phyloP scores from a whole-genome alignment of 345 rosid species.

The Acer campestre region DNA sequence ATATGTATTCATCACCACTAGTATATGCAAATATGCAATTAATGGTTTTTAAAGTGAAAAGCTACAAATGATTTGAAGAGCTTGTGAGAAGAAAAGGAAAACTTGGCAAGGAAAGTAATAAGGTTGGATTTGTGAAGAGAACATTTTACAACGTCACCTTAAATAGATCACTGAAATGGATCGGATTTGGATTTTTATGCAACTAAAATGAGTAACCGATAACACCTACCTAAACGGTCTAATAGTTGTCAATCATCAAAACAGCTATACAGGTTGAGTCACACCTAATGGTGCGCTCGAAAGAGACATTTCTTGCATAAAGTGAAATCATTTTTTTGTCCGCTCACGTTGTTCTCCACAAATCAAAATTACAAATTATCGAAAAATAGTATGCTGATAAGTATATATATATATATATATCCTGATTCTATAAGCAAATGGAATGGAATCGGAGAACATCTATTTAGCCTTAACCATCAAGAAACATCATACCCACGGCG shows the following conservation, averaged over 20 bases:
- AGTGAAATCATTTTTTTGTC: background rate
- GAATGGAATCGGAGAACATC: background rate
- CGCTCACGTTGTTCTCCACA: background rate
- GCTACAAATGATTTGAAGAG: background rate
- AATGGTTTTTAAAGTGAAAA: background rate
- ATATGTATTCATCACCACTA: background rate
- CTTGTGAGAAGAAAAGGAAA: background rate
- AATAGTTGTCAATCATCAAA: background rate
- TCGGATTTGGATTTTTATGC: conserved; percentile 13
- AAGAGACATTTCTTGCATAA: background rate
- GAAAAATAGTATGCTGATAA: background rate
- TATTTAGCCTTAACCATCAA: background rate
- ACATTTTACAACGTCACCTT: background rate
- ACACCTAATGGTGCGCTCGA: background rate
- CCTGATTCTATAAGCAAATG: background rate
- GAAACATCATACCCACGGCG: background rate
- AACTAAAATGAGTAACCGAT: background rate
- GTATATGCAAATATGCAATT: background rate
- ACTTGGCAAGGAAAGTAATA: background rate
- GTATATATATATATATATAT: conserved; percentile 6
- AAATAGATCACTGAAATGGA: background rate
- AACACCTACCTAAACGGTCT: background rate
- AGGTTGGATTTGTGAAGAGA: conserved; percentile 14
- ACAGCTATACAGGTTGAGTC: background rate
- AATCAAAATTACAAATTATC: background rate